Percentiles rank a stretch among this genome's conserved stretches.
phyloP scores from a whole-genome alignment of 75 land plant genomes.

The Pinus taeda region DNA sequence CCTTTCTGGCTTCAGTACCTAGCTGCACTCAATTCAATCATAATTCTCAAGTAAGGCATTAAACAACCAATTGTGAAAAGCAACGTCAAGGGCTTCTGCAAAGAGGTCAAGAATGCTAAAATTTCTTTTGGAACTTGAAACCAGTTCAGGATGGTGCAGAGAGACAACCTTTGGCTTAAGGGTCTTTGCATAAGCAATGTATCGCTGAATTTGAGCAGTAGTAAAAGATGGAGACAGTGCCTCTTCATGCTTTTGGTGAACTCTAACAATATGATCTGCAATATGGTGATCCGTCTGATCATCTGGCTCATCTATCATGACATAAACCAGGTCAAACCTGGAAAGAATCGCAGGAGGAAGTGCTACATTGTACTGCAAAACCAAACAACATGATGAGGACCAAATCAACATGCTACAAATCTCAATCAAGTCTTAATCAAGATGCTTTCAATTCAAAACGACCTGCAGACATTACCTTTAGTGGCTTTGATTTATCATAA shows the following conservation, averaged over 20 bases:
- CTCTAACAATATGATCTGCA: constrained; percentile 92
- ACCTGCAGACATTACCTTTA: constrained; percentile 50
- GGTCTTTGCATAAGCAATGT: constrained; percentile 88
- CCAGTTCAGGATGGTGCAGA: background rate
- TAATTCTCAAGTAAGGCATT: too few species aligned
- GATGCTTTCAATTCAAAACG: background rate
- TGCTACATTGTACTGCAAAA: constrained; percentile 90
- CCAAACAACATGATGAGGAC: background rate
- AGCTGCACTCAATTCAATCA: constrained; percentile 50
- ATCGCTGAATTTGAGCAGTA: constrained; percentile 90
- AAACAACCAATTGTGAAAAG: background rate
- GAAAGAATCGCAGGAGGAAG: constrained; percentile 98
- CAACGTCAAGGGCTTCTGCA: background rate
- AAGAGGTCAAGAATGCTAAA: background rate
- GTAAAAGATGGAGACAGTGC: constrained; percentile 86
- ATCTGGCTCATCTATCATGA: constrained; percentile 99
- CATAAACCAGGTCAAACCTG: constrained; percentile 94
- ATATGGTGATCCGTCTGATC: constrained; percentile 89
- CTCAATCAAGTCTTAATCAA: background rate
- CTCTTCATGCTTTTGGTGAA: constrained; percentile 93
- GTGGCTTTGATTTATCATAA: constrained; percentile 94
- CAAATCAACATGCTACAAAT: background rate
- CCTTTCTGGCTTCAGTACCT: constrained; percentile 75
- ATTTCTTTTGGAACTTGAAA: background rate
- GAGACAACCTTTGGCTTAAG: constrained; percentile 80